Percentiles rank a stretch among this genome's conserved stretches.
phyloP scores from a whole-genome alignment of 345 rosid species.

The Bruguiera sexangula region DNA sequence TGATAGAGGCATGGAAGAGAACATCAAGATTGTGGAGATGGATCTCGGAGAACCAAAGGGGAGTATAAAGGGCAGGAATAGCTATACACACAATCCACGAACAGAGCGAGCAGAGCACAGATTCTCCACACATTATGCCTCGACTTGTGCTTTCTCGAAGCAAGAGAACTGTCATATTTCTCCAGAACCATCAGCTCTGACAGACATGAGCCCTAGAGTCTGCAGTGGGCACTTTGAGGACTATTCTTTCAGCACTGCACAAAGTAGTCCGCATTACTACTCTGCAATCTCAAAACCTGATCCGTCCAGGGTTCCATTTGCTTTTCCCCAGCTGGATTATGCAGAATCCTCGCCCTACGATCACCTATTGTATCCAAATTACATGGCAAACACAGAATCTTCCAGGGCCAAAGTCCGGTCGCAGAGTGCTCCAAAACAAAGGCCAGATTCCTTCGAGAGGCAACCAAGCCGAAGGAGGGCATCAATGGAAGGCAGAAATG shows the following conservation, averaged over 20 bases:
- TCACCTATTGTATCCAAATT: constrained; percentile 13
- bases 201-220: constrained; percentile 71
- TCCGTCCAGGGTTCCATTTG: constrained; percentile 39
- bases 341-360: constrained; percentile 46
- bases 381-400: constrained; percentile 30
- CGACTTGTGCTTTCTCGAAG: constrained; percentile 10
- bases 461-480: constrained; percentile 60
- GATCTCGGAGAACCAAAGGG: constrained; percentile 48
- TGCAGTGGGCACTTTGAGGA: constrained; percentile 78
- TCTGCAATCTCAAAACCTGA: constrained; percentile 63
- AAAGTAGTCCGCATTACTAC: constrained; percentile 65
- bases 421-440: constrained; percentile 26
- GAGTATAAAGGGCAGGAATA: constrained; percentile 40
- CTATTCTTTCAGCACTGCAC: constrained; percentile 52
- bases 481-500: constrained; percentile 69
- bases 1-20: constrained; percentile 56
- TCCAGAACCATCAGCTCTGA: constrained; percentile 59
- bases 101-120: constrained; percentile 34
- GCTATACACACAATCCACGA: constrained; percentile 36
- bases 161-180: constrained; percentile 41
- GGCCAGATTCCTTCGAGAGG: constrained; percentile 45
- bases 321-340: constrained; percentile 36
- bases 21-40: constrained; percentile 81
- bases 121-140: constrained; percentile 29
- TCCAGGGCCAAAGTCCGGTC: constrained; percentile 23